Evolutionary conservation across 768 basidiomycete genomes (phyloP), one percentile per base, ranked within the genome.

Genomic region (Macrolepiota fuliginosa): DNA sequence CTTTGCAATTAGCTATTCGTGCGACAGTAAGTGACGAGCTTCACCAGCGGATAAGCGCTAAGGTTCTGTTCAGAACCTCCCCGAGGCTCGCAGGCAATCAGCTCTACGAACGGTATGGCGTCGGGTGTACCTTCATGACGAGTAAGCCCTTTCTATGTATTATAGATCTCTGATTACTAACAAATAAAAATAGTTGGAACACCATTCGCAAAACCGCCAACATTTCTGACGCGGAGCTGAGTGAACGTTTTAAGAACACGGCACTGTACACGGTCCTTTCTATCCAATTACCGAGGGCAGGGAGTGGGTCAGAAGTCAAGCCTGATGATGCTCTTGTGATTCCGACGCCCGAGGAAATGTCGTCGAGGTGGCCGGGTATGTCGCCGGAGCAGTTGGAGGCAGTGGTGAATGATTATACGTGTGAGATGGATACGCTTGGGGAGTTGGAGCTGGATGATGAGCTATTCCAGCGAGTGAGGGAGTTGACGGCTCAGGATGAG

Each of bases 41-140:
- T 17, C 1, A 42, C 25, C 2, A 35, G 13, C 25, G 6, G 24
- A 5, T 50, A 54, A 19, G 47, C 54, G 37, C 63, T 46, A 9
- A 58, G 52, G 15, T 35, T 32, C 32, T 52, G 32, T 36, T 37
- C 36, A 93, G 89, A 81, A 83, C 56, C 68, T 92, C 2, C 94
- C 94, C 0, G 85, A 87, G 61, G 83, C 83, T 35, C 81, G 95
- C 52, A 82, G 81, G 70, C 68, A 81, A 45, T 85, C 90, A 25
- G 88, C 92, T 3, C 83, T 91, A 68, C 80, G 87, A 50, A 86
- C 85, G 35, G 81, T 92, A 15, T 98, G 96, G 96, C 83, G 96
- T 37, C 81, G 96, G 32, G 83, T 96, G 50, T 96, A 91, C 70
- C 81, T 90, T 55, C 89, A 92, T 54, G 94, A 98, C 71, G 85